Conservation (phyloP, 1,284 basidiomycete species). For the Trichosporon faecale region DNA sequence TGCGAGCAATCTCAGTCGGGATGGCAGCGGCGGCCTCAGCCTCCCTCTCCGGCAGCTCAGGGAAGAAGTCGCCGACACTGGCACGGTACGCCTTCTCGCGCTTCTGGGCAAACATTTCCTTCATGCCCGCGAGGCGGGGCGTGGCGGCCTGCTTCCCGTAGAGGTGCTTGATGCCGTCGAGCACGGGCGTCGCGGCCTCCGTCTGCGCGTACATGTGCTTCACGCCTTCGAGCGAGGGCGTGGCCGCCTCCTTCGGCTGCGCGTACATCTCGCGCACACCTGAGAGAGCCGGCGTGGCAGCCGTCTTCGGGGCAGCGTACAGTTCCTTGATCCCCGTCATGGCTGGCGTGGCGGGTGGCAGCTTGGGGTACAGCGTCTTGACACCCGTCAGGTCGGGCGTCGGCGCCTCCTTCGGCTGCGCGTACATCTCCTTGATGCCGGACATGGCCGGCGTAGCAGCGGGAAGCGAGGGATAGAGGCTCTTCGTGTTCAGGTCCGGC, state of each 20-base stretch:
- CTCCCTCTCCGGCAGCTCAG: not conserved
- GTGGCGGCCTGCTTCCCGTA: constrained; percentile 15
- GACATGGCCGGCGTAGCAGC: not conserved
- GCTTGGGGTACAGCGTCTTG: constrained; percentile 30
- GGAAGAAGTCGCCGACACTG: not conserved
- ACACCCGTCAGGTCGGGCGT: constrained; percentile 34
- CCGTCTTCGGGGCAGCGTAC: constrained; percentile 13
- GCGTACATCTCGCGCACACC: constrained; percentile 16
- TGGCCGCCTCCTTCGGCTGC: constrained; percentile 13
- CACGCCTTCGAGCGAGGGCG: constrained; percentile 31
- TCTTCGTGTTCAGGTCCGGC: not conserved
- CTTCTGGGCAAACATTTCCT: constrained; percentile 2
- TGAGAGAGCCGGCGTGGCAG: not conserved
- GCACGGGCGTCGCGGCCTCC: constrained; percentile 23
- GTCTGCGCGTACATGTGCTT: constrained; percentile 29
- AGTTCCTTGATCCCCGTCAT: constrained; percentile 25
- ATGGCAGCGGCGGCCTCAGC: not conserved
- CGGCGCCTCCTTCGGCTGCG: not conserved
- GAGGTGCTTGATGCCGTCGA: constrained; percentile 32
- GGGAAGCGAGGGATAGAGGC: not conserved
- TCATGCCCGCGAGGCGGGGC: not conserved
- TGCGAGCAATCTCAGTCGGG: not conserved
- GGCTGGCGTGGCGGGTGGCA: not conserved
- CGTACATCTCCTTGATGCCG: constrained; percentile 16
- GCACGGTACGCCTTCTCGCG: not conserved